Percentiles rank a stretch among this genome's conserved stretches.
These are phyloP conservation scores for Suillus variegatus DNA, from an alignment of 768 basidiomycete genomes.

Conservation along the genomic window DNA sequence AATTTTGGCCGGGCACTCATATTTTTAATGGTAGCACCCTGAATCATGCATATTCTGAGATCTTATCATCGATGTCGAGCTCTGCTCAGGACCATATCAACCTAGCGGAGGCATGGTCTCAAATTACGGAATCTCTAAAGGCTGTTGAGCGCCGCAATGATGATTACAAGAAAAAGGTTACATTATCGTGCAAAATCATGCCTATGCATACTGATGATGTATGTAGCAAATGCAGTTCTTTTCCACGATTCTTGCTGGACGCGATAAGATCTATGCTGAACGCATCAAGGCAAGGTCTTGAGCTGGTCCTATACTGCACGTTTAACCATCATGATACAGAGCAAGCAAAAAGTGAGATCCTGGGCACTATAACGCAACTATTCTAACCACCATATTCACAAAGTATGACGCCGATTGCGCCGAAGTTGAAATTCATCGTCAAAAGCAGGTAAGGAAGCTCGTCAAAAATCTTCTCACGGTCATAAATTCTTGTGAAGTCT, in stretches of 20 bases:
- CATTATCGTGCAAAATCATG: background rate
- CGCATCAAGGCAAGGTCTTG: constrained; percentile 60
- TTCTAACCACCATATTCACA: constrained; percentile 9
- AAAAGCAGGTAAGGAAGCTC: constrained; percentile 62
- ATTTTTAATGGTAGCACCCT: constrained; percentile 54
- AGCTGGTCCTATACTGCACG: background rate
- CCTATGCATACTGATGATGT: constrained; percentile 15
- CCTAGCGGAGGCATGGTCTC: constrained; percentile 63
- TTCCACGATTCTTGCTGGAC: constrained; percentile 67
- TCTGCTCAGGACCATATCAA: constrained; percentile 70
- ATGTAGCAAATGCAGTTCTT: constrained; percentile 67
- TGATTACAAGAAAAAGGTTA: constrained; percentile 68
- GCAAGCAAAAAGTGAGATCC: constrained; percentile 33
- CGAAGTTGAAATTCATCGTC: constrained; percentile 71
- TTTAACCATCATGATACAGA: constrained; percentile 16
- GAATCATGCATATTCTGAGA: constrained; percentile 66
- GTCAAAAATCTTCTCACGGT: background rate
- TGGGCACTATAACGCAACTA: background rate
- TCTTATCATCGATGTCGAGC: constrained; percentile 60
- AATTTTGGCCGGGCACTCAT: constrained; percentile 14
- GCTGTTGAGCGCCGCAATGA: constrained; percentile 63
- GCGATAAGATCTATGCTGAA: constrained; percentile 67
- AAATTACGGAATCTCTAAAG: constrained; percentile 66
- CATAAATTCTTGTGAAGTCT: background rate
- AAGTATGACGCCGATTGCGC: constrained; percentile 82